Evolutionary conservation across 345 rosid genomes (phyloP).

Genomic region (Dipteronia sinensis): DNA sequence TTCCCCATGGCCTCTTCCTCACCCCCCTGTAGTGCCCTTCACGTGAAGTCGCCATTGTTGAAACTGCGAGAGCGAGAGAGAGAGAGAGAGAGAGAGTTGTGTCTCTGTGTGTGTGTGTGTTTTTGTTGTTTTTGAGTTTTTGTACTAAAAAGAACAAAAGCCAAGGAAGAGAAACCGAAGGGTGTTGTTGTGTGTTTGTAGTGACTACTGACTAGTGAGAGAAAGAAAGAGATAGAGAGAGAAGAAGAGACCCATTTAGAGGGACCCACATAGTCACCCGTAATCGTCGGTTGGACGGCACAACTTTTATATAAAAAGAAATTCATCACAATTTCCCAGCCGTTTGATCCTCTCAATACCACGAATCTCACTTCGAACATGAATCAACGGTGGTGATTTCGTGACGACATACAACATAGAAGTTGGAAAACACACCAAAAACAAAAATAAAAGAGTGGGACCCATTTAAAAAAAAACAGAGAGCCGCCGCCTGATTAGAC

Average conservation of each 20-base stretch:
- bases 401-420: background rate
- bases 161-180: background rate
- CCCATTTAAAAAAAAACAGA: slow-evolving; percentile 3
- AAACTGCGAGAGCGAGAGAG: background rate
- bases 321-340: background rate
- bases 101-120: background rate
- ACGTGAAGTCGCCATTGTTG: slow-evolving; percentile 58
- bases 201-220: background rate
- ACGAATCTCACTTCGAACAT: background rate
- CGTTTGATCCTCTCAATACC: background rate
- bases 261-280: slow-evolving; percentile 67
- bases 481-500: slow-evolving; percentile 52
- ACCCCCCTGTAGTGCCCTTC: slow-evolving; percentile 94
- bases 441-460: slow-evolving; percentile 7
- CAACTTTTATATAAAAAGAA: slow-evolving; percentile 4
- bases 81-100: background rate
- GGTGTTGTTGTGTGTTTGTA: slow-evolving; percentile 5
- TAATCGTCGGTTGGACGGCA: slow-evolving; percentile 63
- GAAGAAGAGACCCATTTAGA: no score
- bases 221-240: background rate
- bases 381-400: slow-evolving; percentile 24
- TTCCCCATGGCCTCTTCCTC: slow-evolving; percentile 96
- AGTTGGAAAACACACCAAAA: background rate
- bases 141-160: background rate
- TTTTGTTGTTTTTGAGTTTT: background rate